A percentile compares a stretch with the other conserved stretches of the same genome.
Evolutionary conservation across 371 early-diverging fungal species (phyloP).

Genomic region (Haplosporangium sp.): DNA sequence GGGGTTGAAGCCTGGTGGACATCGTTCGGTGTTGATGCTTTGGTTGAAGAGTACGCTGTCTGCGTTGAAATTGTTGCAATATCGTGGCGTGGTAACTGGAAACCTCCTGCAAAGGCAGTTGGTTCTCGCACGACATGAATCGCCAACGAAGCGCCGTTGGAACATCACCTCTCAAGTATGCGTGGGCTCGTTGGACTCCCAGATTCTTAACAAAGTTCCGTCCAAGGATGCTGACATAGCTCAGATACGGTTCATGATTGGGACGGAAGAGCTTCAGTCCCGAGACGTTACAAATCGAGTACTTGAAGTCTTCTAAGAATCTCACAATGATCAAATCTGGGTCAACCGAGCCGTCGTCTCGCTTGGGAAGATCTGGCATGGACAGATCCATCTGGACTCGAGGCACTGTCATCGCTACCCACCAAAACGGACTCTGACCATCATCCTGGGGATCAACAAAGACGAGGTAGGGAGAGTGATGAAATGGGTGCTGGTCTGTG

Average conservation of each 20-base stretch:
- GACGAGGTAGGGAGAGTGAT: conserved; percentile 29
- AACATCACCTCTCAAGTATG: conserved; percentile 10
- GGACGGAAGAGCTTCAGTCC: conserved; percentile 32
- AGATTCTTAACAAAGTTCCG: conserved; percentile 16
- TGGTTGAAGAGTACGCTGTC: not conserved
- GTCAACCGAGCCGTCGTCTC: conserved; percentile 7
- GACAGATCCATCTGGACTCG: conserved; percentile 11
- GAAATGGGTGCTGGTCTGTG: conserved; percentile 25
- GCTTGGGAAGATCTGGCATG: conserved; percentile 20
- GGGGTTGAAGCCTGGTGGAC: too few species aligned
- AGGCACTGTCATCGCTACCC: conserved; percentile 43
- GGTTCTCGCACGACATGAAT: conserved; percentile 13
- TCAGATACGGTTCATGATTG: conserved; percentile 20
- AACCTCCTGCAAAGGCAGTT: conserved; percentile 13
- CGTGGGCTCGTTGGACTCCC: conserved; percentile 12
- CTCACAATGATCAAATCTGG: conserved; percentile 30
- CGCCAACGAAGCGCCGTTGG: conserved; percentile 22
- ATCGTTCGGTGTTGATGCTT: too few species aligned
- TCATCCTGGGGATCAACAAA: conserved; percentile 41
- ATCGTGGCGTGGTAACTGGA: not conserved
- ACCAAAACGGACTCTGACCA: conserved; percentile 14
- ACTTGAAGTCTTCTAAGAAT: conserved; percentile 31
- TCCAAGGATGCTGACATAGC: conserved; percentile 3
- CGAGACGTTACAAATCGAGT: conserved; percentile 27
- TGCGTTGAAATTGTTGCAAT: not conserved